Conservation (phyloP, 208 protist genomes). For the Acanthamoeba healyi region DNA sequence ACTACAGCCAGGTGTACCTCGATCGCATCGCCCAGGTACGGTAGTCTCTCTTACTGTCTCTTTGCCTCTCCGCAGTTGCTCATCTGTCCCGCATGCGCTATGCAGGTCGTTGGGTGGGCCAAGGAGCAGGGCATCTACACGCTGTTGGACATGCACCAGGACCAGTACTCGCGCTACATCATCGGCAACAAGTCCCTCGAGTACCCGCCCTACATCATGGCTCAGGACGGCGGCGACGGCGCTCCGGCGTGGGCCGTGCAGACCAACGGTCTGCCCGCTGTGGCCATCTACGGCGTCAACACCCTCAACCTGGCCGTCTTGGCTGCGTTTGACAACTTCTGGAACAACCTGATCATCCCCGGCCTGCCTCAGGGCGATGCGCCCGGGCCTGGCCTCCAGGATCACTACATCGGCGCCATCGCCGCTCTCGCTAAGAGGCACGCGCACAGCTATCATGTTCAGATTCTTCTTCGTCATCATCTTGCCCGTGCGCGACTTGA, state of each 20-base stretch:
- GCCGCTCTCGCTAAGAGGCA: not conserved
- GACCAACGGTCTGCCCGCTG: not conserved
- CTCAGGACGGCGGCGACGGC: not conserved
- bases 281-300: not conserved
- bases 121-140: slow-evolving; percentile 18
- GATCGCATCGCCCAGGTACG: not conserved
- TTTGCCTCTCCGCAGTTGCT: too few relatives aligned
- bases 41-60: not conserved
- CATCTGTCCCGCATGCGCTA: not conserved
- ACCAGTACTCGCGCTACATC: slow-evolving; percentile 40
- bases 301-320: slow-evolving; percentile 19
- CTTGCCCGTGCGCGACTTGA: too few relatives aligned
- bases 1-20: slow-evolving; percentile 7
- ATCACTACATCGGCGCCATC: slow-evolving; percentile 42
- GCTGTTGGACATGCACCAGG: slow-evolving; percentile 42
- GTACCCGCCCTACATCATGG: not conserved
- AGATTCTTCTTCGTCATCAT: not conserved
- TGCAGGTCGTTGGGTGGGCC: not conserved
- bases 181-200: not conserved
- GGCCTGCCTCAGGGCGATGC: slow-evolving; percentile 18
- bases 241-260: slow-evolving; percentile 1
- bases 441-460: not conserved
- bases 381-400: not conserved
- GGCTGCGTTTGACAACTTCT: slow-evolving; percentile 22
- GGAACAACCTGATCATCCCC: not conserved